Conservation (phyloP, 257 asterid species). For the Nicotiana sylvestris region DNA sequence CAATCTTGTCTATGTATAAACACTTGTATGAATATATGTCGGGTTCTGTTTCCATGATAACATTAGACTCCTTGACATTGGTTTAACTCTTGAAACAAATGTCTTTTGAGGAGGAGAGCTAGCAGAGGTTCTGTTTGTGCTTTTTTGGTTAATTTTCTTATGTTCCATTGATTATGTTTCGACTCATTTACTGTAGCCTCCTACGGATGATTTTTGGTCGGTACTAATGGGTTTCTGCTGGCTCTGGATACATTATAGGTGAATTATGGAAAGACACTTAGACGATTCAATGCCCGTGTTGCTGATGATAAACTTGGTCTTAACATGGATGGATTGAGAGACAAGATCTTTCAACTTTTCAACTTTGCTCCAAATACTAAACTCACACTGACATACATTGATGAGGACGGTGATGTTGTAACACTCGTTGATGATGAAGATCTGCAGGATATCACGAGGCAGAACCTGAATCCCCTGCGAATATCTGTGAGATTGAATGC, state of each 20-base stretch:
- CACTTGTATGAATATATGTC: not conserved
- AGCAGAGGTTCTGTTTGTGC: not conserved
- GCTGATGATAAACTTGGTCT: constrained; percentile 34
- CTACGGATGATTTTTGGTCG: not conserved
- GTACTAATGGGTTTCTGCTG: not conserved
- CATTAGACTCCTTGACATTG: not conserved
- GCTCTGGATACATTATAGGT: constrained; percentile 40
- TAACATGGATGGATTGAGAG: constrained; percentile 48
- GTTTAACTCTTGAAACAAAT: not conserved
- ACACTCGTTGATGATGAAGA: constrained; percentile 79
- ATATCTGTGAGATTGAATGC: constrained; percentile 43
- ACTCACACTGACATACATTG: constrained; percentile 60
- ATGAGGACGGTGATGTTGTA: constrained; percentile 70
- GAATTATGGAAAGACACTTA: constrained; percentile 59
- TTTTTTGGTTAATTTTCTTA: not conserved
- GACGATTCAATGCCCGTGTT: constrained; percentile 65
- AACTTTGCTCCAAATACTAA: constrained; percentile 47
- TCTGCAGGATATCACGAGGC: constrained; percentile 63
- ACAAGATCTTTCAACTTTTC: constrained; percentile 58
- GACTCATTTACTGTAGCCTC: not conserved
- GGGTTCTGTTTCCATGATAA: not conserved
- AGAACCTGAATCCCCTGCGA: constrained; percentile 68
- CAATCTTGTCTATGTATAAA: not conserved
- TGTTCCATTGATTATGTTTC: not conserved
- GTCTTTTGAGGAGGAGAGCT: not conserved